Conservation (phyloP, 805 yeast genomes). For the Groenewaldozyma tartarivorans region DNA sequence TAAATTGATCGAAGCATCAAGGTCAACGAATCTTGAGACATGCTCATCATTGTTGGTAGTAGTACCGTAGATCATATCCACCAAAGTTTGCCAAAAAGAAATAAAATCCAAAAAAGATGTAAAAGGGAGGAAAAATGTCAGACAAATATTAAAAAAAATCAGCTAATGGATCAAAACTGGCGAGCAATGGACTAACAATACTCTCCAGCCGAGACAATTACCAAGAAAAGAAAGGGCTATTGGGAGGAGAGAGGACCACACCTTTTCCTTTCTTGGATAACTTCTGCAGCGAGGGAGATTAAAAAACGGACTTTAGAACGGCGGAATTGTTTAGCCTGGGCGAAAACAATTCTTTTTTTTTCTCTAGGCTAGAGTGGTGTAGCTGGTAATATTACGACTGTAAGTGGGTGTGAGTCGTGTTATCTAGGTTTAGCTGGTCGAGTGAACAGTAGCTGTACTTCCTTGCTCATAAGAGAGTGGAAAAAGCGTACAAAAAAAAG, state of each 20-base stretch:
- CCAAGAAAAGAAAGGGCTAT: not conserved
- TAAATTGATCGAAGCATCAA: slow-evolving; percentile 62
- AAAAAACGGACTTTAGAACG: not conserved
- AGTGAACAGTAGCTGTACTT: slow-evolving; percentile 27
- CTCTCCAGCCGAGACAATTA: not conserved
- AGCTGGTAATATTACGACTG: slow-evolving; percentile 1
- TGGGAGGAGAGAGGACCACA: slow-evolving; percentile 6
- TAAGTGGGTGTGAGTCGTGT: slow-evolving; percentile 20
- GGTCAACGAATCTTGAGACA: slow-evolving; percentile 47
- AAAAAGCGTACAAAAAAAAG: not conserved
- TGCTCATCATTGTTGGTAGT: slow-evolving; percentile 9
- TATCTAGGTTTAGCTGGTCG: slow-evolving; percentile 29
- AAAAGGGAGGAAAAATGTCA: not conserved
- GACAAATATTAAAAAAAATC: slow-evolving; percentile 4
- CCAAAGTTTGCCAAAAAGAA: not conserved
- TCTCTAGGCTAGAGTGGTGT: too few relatives aligned
- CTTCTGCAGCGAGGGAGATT: slow-evolving; percentile 1
- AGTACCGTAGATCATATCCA: too few relatives aligned
- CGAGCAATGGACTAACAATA: not conserved
- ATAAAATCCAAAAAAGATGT: not conserved
- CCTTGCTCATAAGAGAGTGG: slow-evolving; percentile 26
- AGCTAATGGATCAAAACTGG: not conserved
- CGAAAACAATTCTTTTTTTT: too few relatives aligned
- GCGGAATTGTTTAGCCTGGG: too few relatives aligned
- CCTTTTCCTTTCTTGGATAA: not conserved